A percentile compares a stretch with the other conserved stretches of the same genome.
These are phyloP conservation scores for Furcasterigmium sp. DNA, from an alignment of 2,329 filamentous ascomycete species.

Conservation along the genomic window DNA sequence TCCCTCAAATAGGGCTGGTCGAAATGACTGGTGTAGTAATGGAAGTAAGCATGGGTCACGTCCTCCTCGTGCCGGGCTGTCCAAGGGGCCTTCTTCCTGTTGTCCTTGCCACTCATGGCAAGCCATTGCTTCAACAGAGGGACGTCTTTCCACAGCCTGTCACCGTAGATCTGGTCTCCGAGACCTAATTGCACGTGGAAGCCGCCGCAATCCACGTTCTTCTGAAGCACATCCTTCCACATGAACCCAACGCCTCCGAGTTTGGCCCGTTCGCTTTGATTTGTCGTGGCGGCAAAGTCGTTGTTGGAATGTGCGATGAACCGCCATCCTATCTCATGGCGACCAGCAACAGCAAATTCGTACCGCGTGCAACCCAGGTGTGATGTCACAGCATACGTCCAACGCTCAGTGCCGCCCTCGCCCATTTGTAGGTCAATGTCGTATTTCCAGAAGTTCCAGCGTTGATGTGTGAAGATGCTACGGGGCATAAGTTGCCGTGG, in stretches of 20 bases:
- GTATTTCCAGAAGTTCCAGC: conserved; percentile 95
- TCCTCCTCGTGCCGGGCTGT: conserved; percentile 94
- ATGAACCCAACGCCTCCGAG: conserved; percentile 89
- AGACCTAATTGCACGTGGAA: conserved; percentile 92
- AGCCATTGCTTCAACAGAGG: conserved; percentile 94
- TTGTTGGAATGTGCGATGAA: conserved; percentile 96
- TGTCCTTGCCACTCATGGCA: conserved; percentile 86
- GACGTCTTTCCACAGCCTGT: conserved; percentile 94
- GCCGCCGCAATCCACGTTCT: conserved; percentile 92
- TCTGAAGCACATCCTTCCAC: conserved; percentile 99
- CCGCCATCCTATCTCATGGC: conserved; percentile 86
- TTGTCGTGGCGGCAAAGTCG: conserved; percentile 86
- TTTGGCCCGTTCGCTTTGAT: conserved; percentile 76
- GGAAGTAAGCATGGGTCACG: conserved; percentile 93
- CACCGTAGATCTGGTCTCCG: conserved; percentile 92
- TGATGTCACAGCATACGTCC: conserved; percentile 98
- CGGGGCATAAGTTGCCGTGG: conserved; percentile 79
- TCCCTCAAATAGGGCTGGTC: conserved; percentile 93
- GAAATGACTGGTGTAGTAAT: conserved; percentile 98
- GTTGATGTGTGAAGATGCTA: conserved; percentile 81
- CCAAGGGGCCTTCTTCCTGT: conserved; percentile 85
- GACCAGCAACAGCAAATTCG: conserved; percentile 90
- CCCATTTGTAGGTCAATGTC: conserved; percentile 88
- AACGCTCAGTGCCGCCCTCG: conserved; percentile 73
- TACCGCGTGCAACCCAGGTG: conserved; percentile 97